A percentile compares a stretch with the other conserved stretches of the same genome.
Evolutionary conservation across 2,329 filamentous ascomycete genomes (phyloP).

Genomic region (Gremmenia infestans): DNA sequence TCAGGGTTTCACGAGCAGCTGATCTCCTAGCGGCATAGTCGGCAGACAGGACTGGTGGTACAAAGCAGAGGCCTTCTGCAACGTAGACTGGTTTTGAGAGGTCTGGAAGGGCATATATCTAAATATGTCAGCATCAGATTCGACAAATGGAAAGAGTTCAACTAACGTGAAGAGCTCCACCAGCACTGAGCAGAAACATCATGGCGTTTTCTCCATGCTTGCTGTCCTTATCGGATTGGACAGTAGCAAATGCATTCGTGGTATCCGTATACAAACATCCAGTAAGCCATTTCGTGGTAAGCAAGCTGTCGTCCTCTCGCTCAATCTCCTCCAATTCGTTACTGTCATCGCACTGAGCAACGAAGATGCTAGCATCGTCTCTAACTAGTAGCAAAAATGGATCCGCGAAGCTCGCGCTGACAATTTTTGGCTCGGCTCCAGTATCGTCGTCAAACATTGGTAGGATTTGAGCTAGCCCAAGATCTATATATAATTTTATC

Average conservation of each 20-base stretch:
- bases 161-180: slow-evolving; percentile 71
- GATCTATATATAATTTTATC: slow-evolving; percentile 47
- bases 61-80: slow-evolving; percentile 70
- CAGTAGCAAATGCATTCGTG: slow-evolving; percentile 47
- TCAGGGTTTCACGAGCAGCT: slow-evolving; percentile 65
- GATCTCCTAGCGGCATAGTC: slow-evolving; percentile 68
- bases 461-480: slow-evolving; percentile 84
- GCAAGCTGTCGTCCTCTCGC: slow-evolving; percentile 51
- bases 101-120: slow-evolving; percentile 75
- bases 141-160: not conserved
- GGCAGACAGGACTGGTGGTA: slow-evolving; percentile 69
- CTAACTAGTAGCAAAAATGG: slow-evolving; percentile 79
- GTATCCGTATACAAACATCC: slow-evolving; percentile 78
- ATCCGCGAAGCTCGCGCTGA: slow-evolving; percentile 79
- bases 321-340: slow-evolving; percentile 83
- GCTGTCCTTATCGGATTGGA: slow-evolving; percentile 35
- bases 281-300: slow-evolving; percentile 68
- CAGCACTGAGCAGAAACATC: slow-evolving; percentile 70
- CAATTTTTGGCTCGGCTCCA: slow-evolving; percentile 70
- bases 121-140: slow-evolving; percentile 11
- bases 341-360: slow-evolving; percentile 74
- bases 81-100: slow-evolving; percentile 67
- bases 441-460: slow-evolving; percentile 90
- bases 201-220: slow-evolving; percentile 50
- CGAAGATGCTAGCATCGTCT: slow-evolving; percentile 74